Evolutionary conservation across 305 asterid species (phyloP).

Genomic region (Rubia balearica): DNA sequence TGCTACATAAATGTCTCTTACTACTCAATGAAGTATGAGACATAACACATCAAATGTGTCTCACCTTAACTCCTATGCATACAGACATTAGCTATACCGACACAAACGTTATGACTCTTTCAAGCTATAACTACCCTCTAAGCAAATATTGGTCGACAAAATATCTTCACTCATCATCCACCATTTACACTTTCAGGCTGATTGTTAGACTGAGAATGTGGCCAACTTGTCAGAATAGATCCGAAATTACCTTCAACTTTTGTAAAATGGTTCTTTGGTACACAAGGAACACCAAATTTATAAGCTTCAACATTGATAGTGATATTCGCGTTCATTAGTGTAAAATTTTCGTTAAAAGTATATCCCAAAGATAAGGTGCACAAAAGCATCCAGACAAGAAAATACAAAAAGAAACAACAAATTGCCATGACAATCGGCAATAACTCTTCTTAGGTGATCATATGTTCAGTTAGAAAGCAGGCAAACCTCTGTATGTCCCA

Average conservation of each 20-base stretch:
- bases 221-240: neutral
- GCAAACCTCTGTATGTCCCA: constrained; percentile 92
- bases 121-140: neutral
- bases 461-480: constrained; percentile 8
- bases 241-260: neutral
- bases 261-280: neutral
- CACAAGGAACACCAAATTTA: neutral
- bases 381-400: neutral
- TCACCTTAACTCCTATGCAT: neutral
- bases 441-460: neutral
- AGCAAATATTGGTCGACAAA: neutral
- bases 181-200: constrained; percentile 3
- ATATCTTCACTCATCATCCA: neutral
- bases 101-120: neutral
- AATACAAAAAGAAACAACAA: neutral
- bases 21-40: neutral
- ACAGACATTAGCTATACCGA: neutral
- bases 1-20: no score
- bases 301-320: constrained; percentile 1
- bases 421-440: neutral
- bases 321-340: neutral
- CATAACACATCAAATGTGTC: neutral
- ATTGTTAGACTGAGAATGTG: neutral
- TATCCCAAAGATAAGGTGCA: neutral
- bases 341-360: neutral